Conservation (phyloP, 2,329 filamentous ascomycete species). For the Akanthomyces lecanii region DNA sequence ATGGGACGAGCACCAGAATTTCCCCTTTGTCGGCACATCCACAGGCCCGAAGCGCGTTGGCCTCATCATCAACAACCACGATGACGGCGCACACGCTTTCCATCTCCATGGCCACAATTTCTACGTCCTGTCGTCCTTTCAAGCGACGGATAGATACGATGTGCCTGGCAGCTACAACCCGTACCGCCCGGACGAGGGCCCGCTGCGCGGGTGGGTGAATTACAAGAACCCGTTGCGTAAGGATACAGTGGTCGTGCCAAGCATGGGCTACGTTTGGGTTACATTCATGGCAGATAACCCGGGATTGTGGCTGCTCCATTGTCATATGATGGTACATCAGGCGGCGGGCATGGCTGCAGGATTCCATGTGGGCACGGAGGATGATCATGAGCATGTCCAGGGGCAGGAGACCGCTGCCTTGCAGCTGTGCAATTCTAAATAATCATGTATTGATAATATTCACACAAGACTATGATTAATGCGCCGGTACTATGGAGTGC, state of each 20-base stretch:
- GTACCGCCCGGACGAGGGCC: slow-evolving; percentile 16
- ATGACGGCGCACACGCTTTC: slow-evolving; percentile 30
- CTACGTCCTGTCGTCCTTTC: slow-evolving; percentile 33
- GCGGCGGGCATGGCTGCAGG: slow-evolving; percentile 24
- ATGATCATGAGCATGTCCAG: slow-evolving; percentile 19
- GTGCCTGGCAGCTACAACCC: slow-evolving; percentile 25
- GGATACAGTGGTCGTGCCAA: slow-evolving; percentile 38
- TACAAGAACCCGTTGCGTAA: slow-evolving; percentile 23
- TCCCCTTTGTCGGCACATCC: slow-evolving; percentile 20
- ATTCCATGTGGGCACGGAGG: slow-evolving; percentile 22
- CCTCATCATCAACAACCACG: slow-evolving; percentile 30
- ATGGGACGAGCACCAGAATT: slow-evolving; percentile 23
- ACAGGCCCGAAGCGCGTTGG: slow-evolving; percentile 19
- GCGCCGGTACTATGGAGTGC: too few relatives aligned
- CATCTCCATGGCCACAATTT: slow-evolving; percentile 57
- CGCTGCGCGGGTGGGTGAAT: slow-evolving; percentile 12
- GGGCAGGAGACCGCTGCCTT: slow-evolving; percentile 19
- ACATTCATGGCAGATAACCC: slow-evolving; percentile 23
- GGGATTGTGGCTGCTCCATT: slow-evolving; percentile 27
- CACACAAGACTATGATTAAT: too few relatives aligned
- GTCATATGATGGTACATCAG: slow-evolving; percentile 26
- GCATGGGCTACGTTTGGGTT: slow-evolving; percentile 24
- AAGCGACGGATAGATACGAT: slow-evolving; percentile 17
- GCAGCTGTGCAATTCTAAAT: slow-evolving; percentile 11
- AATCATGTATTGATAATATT: background rate